These are phyloP conservation scores for Boletus speciosus DNA, from an alignment of 768 basidiomycete species.

Conservation along the genomic window DNA sequence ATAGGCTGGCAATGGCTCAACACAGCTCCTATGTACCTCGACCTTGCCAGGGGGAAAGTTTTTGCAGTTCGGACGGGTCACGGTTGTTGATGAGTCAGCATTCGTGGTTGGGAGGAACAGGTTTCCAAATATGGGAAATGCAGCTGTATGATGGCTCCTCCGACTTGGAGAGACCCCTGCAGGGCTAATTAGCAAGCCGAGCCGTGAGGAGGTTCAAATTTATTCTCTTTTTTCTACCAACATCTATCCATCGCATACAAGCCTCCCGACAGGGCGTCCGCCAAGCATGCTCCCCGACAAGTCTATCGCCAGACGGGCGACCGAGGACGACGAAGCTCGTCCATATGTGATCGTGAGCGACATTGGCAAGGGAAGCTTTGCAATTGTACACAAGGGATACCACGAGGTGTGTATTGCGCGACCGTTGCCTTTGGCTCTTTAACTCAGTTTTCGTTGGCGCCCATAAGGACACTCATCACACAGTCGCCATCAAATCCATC, in stretches of 20 bases:
- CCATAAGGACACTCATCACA: conserved; percentile 65
- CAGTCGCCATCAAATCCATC: conserved; percentile 94
- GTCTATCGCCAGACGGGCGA: conserved; percentile 21
- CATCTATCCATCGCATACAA: conserved; percentile 17
- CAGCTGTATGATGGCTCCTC: conserved; percentile 19
- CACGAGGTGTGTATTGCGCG: conserved; percentile 61
- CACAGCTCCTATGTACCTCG: no score
- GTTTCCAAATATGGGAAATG: conserved; percentile 23
- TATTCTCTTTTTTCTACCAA: conserved; percentile 13
- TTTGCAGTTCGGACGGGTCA: no score
- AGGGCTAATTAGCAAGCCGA: conserved; percentile 26
- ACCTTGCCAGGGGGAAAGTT: no score
- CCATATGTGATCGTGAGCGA: conserved; percentile 76
- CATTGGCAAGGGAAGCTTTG: conserved; percentile 91
- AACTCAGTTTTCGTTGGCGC: neutral
- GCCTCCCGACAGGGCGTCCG: conserved; percentile 18
- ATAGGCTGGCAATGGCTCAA: no score
- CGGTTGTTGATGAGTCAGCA: conserved; percentile 12
- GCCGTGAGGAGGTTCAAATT: neutral
- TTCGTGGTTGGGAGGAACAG: conserved; percentile 22
- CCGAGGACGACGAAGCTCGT: conserved; percentile 66
- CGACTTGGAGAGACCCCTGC: conserved; percentile 18
- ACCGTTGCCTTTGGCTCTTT: neutral
- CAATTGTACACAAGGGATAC: conserved; percentile 93
- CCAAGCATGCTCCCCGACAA: conserved; percentile 29